Evolutionary conservation across 805 yeast species (phyloP), one percentile per base, ranked within the genome.

Genomic region (Metschnikowia arizonensis): DNA sequence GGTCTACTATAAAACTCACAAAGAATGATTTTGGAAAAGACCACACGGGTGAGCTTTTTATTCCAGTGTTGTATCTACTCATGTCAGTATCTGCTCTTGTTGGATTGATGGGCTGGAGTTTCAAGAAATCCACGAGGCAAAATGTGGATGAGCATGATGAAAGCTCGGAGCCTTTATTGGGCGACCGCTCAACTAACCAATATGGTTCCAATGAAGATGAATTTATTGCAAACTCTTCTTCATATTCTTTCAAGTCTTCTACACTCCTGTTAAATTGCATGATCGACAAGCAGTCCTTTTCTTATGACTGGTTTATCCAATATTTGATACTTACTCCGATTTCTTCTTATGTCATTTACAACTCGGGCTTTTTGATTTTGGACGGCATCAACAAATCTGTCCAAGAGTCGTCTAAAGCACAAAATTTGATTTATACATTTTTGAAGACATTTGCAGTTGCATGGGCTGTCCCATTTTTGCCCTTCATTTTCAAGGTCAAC

Each of bases 261-360:
- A 15, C 9, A 7, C 19, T 10, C 12, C 34, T 42, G 25, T 28
- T 18, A 12, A 38, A 41, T 4, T 53, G 61, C 39, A 64, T 55
- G 40, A 44, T 59, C 1, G 60, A 54, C 33, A 46, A 63, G 31
- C 70, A 67, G 40, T 76, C 80, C 4, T 74, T 77, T 38, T 76
- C 82, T 33, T 87, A 84, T 58, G 95, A 85, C 56, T 89, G 97
- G 96, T 73, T 83, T 12, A 52, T 87, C 14, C 96, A 89, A 61
- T 88, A 78, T 56, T 52, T 86, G 26, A 50, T 82, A 1, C 60
- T 83, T 14, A 87, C 84, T 11, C 96, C 97, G 2, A 42, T 83
- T 11, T 66, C 84, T 1, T 66, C 81, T 2, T 72, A 76, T 28
- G 57, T 83, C 29, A 57, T 82, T n/a, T 74, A 78, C 54, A 74